Base-by-base conservation (phyloP, 169 alveolate species). In the Cryptosporidium tyzzeri region DNA sequence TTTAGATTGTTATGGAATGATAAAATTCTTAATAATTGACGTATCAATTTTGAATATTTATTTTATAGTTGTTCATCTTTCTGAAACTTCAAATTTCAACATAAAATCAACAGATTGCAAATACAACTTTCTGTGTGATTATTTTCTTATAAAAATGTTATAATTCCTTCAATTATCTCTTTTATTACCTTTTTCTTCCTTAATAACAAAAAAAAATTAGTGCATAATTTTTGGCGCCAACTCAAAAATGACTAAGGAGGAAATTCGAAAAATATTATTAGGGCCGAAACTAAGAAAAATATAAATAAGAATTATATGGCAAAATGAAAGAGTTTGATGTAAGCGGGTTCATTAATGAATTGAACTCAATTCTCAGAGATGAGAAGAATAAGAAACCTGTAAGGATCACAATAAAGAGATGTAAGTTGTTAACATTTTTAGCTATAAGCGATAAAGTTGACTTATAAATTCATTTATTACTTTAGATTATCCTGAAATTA, bases 401-500 rank as follows among this genome's bases (percentile, higher is more conserved):
- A 18, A 59, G 89, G 39, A 59, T 80, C 70, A 62, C 89, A 0
- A 80, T 80, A 31, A 80, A 80, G 45, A 80, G 74, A 48, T 62
- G 89, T 80, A 80, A 80, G 89, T 80, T 67, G 50, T 5, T 33
- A 26, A 37, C 12, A 26, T 33, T 39, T 67, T 26, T 29, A 2
- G 12, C 73, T 61, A 23, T 33, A 3, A 61, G 35, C 18, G 18
- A 61, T 29, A 29, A 5, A 37, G 1, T 26, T 21, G 0, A 45
- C 45, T 70, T 10, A 55, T 10, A 58, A 26, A 16, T 8, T 16
- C 26, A 14, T 2, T 65, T 31, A 9, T 6, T 7, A 45, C 21
- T 18, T 80, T 39, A 80, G 89, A 80, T 50, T 80, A 14, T 61
- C 74, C 89, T 62, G 80, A 80, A 9, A 44, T 80, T 44, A 80